Conservation (phyloP, 2,329 filamentous ascomycete genomes). For the Aspergillus uvarum region DNA sequence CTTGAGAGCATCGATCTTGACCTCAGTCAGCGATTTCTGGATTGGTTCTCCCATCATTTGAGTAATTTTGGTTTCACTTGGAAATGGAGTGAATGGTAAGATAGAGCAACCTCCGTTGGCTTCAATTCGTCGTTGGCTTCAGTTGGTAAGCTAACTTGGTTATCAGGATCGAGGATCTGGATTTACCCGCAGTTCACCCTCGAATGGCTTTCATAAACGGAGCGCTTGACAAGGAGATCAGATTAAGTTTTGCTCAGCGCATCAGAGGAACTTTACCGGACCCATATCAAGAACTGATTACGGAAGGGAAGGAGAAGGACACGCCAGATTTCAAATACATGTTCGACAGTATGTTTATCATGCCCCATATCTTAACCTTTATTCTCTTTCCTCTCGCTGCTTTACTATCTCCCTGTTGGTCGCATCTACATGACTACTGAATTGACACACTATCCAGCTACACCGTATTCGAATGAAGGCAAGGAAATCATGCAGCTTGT, state of each 20-base stretch:
- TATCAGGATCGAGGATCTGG: constrained; percentile 71
- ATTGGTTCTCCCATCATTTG: constrained; percentile 97
- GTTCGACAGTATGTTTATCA: constrained; percentile 61
- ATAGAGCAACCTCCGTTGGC: constrained; percentile 9
- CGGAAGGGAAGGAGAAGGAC: constrained; percentile 87
- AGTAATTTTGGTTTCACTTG: constrained; percentile 99
- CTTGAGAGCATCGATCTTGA: constrained; percentile 82
- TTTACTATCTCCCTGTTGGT: neutral
- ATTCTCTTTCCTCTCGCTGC: neutral
- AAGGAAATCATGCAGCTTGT: constrained; percentile 76
- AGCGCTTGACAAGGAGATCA: constrained; percentile 92
- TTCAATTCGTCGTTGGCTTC: neutral
- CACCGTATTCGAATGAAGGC: constrained; percentile 81
- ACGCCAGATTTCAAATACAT: constrained; percentile 94
- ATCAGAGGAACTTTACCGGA: constrained; percentile 91
- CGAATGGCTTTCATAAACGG: constrained; percentile 92
- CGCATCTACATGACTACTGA: constrained; percentile 10
- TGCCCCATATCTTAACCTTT: neutral
- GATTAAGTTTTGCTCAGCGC: constrained; percentile 90
- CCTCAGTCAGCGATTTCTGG: constrained; percentile 80
- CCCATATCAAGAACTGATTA: constrained; percentile 76
- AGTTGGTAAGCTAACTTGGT: constrained; percentile 17
- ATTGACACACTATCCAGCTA: constrained; percentile 51
- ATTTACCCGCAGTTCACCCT: constrained; percentile 73
- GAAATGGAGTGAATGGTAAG: constrained; percentile 96